Percentiles rank a stretch among this genome's conserved stretches.
phyloP scores from a whole-genome alignment of 2,329 filamentous ascomycete genomes.

The Colletotrichum orbiculare region DNA sequence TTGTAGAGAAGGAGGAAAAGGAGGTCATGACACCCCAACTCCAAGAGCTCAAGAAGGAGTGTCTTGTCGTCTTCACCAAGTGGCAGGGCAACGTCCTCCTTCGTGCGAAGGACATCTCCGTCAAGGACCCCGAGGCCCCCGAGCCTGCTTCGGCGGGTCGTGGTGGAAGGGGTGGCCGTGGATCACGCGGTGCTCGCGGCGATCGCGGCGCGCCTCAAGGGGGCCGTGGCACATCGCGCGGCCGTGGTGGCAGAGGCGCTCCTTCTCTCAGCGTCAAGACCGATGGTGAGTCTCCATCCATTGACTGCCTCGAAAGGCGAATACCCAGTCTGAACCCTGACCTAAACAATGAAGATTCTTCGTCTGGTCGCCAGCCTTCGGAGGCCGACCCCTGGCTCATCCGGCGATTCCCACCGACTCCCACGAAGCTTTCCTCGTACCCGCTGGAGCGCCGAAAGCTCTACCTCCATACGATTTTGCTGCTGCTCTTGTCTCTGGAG shows the following conservation, averaged over 20 bases:
- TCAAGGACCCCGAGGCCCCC: constrained; percentile 52
- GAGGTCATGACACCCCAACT: constrained; percentile 41
- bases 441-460: constrained; percentile 71
- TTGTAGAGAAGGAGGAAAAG: constrained; percentile 46
- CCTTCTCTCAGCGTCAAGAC: constrained; percentile 38
- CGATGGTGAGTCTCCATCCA: constrained; percentile 25
- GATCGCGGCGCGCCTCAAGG: constrained; percentile 33
- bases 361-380: not conserved
- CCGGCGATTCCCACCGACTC: constrained; percentile 66
- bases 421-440: constrained; percentile 70
- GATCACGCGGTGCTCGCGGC: constrained; percentile 38
- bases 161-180: constrained; percentile 49
- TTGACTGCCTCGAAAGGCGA: not conserved
- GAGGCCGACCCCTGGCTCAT: constrained; percentile 59
- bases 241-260: constrained; percentile 33
- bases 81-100: constrained; percentile 80
- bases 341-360: constrained; percentile 15
- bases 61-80: constrained; percentile 78
- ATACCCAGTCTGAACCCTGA: not conserved
- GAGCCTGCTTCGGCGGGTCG: constrained; percentile 41
- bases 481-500: constrained; percentile 80
- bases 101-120: constrained; percentile 75
- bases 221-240: constrained; percentile 29
- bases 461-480: constrained; percentile 76
- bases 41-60: constrained; percentile 74